Conservation (phyloP, 192 early-diverging fungal genomes). For the Coemansia umbellata region DNA sequence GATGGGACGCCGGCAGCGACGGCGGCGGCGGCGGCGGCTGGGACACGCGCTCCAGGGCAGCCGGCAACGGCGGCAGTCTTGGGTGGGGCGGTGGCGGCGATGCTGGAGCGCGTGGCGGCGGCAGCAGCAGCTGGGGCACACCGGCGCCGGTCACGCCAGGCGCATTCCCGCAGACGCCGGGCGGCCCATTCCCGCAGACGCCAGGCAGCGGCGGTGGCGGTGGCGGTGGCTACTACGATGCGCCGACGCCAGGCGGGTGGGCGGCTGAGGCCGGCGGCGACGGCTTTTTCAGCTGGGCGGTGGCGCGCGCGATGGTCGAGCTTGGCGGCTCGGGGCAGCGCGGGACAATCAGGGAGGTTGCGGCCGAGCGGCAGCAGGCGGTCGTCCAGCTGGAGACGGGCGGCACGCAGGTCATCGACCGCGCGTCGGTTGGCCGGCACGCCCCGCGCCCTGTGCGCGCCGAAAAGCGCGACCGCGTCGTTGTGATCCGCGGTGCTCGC, state of each 20-base stretch:
- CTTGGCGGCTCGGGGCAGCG: constrained; percentile 41
- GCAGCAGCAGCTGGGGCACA: constrained; percentile 37
- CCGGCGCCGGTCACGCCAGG: constrained; percentile 51
- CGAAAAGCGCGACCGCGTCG: constrained; percentile 68
- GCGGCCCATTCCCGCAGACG: constrained; percentile 20
- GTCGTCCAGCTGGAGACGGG: constrained; percentile 50
- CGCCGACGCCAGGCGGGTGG: constrained; percentile 41
- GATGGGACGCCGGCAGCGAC: constrained; percentile 47
- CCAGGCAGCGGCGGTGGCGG: constrained; percentile 44
- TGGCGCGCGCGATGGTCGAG: constrained; percentile 37
- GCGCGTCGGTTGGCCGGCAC: constrained; percentile 17
- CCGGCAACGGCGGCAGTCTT: constrained; percentile 5
- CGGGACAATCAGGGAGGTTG: constrained; percentile 51
- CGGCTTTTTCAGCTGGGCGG: constrained; percentile 52
- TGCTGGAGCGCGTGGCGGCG: constrained; percentile 17
- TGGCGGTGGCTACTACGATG: constrained; percentile 13
- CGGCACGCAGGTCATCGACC: constrained; percentile 40
- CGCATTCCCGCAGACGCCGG: constrained; percentile 32
- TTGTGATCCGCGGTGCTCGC: constrained; percentile 60
- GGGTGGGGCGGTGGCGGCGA: constrained; percentile 61
- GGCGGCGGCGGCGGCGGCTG: constrained; percentile 36
- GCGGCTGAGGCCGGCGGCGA: constrained; percentile 46
- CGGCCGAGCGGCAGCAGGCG: constrained; percentile 53
- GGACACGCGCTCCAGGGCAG: constrained; percentile 8
- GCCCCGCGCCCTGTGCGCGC: constrained; percentile 57